A percentile compares a stretch with the other conserved stretches of the same genome.
Conservation (phyloP, 345 rosid species). For the Noccaea bulbosa region DNA sequence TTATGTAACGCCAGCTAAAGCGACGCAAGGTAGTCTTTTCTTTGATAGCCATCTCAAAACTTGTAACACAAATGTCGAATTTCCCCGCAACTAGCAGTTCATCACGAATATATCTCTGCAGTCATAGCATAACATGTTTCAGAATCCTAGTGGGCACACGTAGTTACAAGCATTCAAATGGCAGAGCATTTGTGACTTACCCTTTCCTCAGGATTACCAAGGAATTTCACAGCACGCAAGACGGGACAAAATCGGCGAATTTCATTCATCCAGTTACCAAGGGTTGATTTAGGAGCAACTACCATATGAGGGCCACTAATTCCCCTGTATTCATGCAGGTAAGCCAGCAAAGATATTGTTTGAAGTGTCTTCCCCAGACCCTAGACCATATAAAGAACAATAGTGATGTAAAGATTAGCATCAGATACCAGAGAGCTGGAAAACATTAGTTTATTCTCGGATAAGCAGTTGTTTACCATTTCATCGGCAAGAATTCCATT, state of each 20-base stretch:
- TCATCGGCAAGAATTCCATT: conserved; percentile 98
- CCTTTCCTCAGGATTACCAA: conserved; percentile 98
- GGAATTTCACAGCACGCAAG: conserved; percentile 91
- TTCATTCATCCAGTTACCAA: conserved; percentile 99
- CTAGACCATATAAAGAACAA: conserved; percentile 45
- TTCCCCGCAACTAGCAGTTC: conserved; percentile 92
- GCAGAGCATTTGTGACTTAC: conserved; percentile 47
- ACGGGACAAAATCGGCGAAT: conserved; percentile 94
- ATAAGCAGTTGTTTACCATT: conserved; percentile 59
- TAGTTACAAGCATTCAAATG: not conserved
- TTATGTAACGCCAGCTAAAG: conserved; percentile 97
- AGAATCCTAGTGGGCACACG: not conserved
- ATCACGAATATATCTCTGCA: conserved; percentile 89
- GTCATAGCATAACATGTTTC: conserved; percentile 7
- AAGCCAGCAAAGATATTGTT: conserved; percentile 92
- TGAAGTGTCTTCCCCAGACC: conserved; percentile 99
- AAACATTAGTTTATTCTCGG: conserved; percentile 2
- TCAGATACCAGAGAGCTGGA: not conserved
- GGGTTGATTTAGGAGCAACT: conserved; percentile 99
- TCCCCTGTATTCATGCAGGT: conserved; percentile 91
- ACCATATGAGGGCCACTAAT: conserved; percentile 99
- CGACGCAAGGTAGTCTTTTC: conserved; percentile 89
- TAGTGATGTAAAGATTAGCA: conserved; percentile 2
- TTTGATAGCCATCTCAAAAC: conserved; percentile 99
- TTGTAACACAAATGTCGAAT: conserved; percentile 96